Base-by-base conservation (phyloP, 1,284 basidiomycete species). In the Microbotryum intermedium region DNA sequence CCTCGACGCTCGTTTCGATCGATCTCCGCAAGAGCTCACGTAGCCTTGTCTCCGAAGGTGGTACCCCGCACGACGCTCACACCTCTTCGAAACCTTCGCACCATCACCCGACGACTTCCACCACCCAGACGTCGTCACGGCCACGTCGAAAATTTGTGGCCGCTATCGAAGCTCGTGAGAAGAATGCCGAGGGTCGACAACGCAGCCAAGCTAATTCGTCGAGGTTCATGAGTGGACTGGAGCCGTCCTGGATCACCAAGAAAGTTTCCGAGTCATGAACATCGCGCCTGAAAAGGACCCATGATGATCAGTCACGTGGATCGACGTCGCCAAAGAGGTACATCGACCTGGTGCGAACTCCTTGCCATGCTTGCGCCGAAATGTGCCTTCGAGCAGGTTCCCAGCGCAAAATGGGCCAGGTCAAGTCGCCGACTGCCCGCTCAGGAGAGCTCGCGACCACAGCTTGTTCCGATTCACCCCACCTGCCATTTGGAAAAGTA, bases 151-250 rank as follows among this genome's bases (percentile, higher is more conserved):
- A 50, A 20, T 57, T 62, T 16, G 3, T 59, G 11, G 39, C 51
- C 5, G 61, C 61, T 0, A 23, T 62, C 44, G 10, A 10, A 0
- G 61, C 57, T 13, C 53, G 60, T 2, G 7, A n/a, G 1, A 44
- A 46, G 42, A 50, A 43, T 50, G 7, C 50, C 16, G 5, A 28
- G 30, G 42, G 21, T 23, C 26, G 53, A 43, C 10, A 11, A 11
- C 1, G 20, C 20, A 2, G 3, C 30, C 10, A 25, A 21, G 6
- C 47, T 55, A 16, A 25, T 47, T 34, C 62, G 56, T 26, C 47
- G 16, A 39, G 60, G 8, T 65, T 65, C 56, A 65, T 65, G 64
- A 25, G 54, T 16, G 64, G 64, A 2, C 64, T 61, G 1, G 60
- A 65, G 42, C 64, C 64, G 43, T 60, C 58, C 39, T 65, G 64